Percentiles rank a stretch among this genome's conserved stretches.
Conservation (phyloP, 2,329 filamentous ascomycete genomes). For the Cladophialophora exuberans region DNA sequence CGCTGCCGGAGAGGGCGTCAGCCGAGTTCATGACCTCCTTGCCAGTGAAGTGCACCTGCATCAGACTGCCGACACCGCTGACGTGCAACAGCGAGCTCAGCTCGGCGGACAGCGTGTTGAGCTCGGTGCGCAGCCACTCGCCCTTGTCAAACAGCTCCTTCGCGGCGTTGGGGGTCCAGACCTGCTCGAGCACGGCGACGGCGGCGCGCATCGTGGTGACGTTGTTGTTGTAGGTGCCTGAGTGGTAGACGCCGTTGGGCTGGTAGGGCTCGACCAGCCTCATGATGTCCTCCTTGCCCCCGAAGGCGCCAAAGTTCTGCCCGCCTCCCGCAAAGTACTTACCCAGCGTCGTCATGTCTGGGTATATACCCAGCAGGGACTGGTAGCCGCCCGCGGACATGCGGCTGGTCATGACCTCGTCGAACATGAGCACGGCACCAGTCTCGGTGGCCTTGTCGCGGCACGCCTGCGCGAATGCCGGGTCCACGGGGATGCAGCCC, state of each 20-base stretch:
- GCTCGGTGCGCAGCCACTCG: not conserved
- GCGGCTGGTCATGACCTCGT: constrained; percentile 72
- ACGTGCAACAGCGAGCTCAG: not conserved
- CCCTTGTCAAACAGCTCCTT: constrained; percentile 1
- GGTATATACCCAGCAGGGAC: constrained; percentile 43
- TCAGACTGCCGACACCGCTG: constrained; percentile 5
- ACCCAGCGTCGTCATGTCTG: constrained; percentile 66
- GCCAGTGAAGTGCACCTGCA: constrained; percentile 6
- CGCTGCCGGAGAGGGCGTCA: not conserved
- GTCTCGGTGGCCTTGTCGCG: constrained; percentile 51
- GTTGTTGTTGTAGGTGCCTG: constrained; percentile 16
- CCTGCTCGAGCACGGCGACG: not conserved
- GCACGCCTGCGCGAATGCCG: constrained; percentile 57
- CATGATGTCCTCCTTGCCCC: constrained; percentile 64
- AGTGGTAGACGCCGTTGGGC: not conserved
- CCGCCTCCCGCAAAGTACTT: constrained; percentile 71
- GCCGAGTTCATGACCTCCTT: not conserved
- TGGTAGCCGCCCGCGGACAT: constrained; percentile 56
- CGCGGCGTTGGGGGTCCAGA: not conserved
- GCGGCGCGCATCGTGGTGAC: constrained; percentile 8
- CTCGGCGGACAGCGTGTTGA: not conserved
- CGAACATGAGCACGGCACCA: constrained; percentile 65
- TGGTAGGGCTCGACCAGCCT: not conserved
- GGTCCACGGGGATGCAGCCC: constrained; percentile 57
- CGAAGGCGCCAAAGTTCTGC: constrained; percentile 68